phyloP scores from a whole-genome alignment of 1,284 basidiomycete genomes.

The Fomitopsis pinicola region DNA sequence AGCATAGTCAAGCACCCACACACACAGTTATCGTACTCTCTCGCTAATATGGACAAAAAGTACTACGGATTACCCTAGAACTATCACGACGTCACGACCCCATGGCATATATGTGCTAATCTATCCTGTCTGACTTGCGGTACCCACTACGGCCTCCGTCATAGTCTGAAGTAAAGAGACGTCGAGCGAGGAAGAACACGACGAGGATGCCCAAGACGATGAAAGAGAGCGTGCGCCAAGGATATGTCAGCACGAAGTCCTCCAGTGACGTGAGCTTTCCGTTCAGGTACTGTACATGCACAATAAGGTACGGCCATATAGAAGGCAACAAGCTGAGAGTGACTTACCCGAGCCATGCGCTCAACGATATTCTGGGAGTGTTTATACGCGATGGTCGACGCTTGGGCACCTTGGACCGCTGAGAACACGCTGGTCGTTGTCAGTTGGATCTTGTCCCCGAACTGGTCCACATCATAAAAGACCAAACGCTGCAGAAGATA shows the following conservation, averaged over 20 bases:
- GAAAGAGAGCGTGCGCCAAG: constrained; percentile 25
- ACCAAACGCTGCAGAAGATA: constrained; percentile 48
- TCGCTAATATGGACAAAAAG: background rate
- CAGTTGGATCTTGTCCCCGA: constrained; percentile 50
- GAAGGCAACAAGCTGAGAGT: background rate
- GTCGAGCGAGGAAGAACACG: constrained; percentile 13
- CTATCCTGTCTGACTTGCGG: constrained; percentile 10
- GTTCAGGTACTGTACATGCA: constrained; percentile 44
- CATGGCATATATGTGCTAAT: constrained; percentile 3
- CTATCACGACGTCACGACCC: background rate
- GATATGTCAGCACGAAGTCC: constrained; percentile 37
- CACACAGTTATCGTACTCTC: background rate
- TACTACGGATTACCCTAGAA: constrained; percentile 1
- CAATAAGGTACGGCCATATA: background rate
- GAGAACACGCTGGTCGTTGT: constrained; percentile 58
- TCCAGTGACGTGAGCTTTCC: constrained; percentile 42
- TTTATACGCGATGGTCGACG: constrained; percentile 52
- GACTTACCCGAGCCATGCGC: constrained; percentile 59
- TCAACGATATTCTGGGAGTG: constrained; percentile 71
- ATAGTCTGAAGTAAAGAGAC: constrained; percentile 5
- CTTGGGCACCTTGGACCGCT: constrained; percentile 64
- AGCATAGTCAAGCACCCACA: constrained; percentile 1
- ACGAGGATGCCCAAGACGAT: constrained; percentile 14
- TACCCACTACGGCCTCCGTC: background rate
- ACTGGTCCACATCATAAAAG: constrained; percentile 59